Percentiles rank a stretch among this genome's conserved stretches.
Conservation (phyloP, 2,329 filamentous ascomycete genomes). For the Aaosphaeria pasadenensis region DNA sequence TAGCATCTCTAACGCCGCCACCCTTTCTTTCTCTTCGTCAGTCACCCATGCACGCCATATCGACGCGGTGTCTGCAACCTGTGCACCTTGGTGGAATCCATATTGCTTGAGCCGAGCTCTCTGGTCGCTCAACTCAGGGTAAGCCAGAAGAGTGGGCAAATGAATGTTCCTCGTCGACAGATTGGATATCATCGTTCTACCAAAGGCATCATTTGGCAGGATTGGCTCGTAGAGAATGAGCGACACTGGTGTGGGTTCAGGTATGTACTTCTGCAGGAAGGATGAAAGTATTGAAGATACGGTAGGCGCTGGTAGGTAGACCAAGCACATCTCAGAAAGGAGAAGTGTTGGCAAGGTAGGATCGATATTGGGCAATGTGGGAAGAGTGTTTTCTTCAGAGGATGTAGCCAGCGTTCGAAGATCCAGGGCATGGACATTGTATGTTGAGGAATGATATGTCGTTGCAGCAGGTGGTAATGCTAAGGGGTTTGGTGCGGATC, state of each 20-base stretch:
- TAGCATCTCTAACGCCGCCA: slow-evolving; percentile 78
- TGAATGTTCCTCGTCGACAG: slow-evolving; percentile 76
- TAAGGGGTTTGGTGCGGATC: slow-evolving; percentile 24
- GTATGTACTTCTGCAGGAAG: slow-evolving; percentile 33
- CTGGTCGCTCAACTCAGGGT: slow-evolving; percentile 67
- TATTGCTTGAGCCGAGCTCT: slow-evolving; percentile 61
- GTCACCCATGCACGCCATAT: slow-evolving; percentile 77
- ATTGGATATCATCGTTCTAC: slow-evolving; percentile 88
- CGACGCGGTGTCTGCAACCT: slow-evolving; percentile 60
- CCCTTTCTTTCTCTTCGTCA: slow-evolving; percentile 69
- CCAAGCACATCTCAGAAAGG: slow-evolving; percentile 92
- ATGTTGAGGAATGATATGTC: slow-evolving; percentile 49
- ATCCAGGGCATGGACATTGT: slow-evolving; percentile 60
- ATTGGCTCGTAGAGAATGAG: slow-evolving; percentile 89
- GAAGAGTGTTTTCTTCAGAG: slow-evolving; percentile 15
- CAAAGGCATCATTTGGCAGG: slow-evolving; percentile 79
- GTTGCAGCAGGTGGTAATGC: slow-evolving; percentile 38
- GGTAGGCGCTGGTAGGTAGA: slow-evolving; percentile 71
- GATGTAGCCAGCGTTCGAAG: slow-evolving; percentile 56
- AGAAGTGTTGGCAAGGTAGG: slow-evolving; percentile 71
- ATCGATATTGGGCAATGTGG: slow-evolving; percentile 45
- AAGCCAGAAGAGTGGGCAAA: slow-evolving; percentile 77
- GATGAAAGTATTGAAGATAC: slow-evolving; percentile 60
- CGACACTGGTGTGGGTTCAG: slow-evolving; percentile 49
- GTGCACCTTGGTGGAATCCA: slow-evolving; percentile 60